Conservation (phyloP, 1,284 basidiomycete genomes). For the Ceratobasidium sp. region DNA sequence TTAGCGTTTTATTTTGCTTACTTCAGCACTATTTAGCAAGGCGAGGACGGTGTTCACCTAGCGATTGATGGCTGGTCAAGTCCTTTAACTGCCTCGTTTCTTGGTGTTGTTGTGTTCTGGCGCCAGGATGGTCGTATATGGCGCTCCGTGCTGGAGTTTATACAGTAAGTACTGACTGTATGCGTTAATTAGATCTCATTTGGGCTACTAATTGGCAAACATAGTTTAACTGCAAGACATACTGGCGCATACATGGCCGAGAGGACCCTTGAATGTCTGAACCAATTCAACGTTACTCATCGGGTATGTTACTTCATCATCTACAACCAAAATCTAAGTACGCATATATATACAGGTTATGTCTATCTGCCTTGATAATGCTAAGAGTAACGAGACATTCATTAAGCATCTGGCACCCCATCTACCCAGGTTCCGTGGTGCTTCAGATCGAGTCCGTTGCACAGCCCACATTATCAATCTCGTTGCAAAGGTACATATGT, state of each 20-base stretch:
- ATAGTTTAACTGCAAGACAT: constrained; percentile 12
- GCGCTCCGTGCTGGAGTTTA: constrained; percentile 19
- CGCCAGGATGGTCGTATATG: background rate
- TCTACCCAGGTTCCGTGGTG: background rate
- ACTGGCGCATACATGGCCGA: constrained; percentile 11
- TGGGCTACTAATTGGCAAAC: background rate
- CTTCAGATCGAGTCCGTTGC: background rate
- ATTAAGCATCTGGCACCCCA: background rate
- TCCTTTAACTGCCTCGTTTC: constrained; percentile 9
- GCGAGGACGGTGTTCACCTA: background rate
- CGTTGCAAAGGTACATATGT: constrained; percentile 1
- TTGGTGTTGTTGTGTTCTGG: constrained; percentile 29
- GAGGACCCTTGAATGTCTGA: background rate
- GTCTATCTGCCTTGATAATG: constrained; percentile 23
- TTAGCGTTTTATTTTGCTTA: background rate
- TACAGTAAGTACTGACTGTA: background rate
- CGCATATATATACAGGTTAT: background rate
- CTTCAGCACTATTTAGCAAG: background rate
- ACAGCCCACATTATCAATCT: constrained; percentile 8
- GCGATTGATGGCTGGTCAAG: constrained; percentile 34
- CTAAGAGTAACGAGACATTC: constrained; percentile 10
- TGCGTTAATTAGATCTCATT: background rate
- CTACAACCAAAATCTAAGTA: background rate
- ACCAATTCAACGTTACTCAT: background rate
- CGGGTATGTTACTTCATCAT: background rate